A percentile compares a stretch with the other conserved stretches of the same genome.
These are phyloP conservation scores for Elymus sibiricus DNA, from an alignment of 176 grass and related monocot genomes.

Conservation along the genomic window DNA sequence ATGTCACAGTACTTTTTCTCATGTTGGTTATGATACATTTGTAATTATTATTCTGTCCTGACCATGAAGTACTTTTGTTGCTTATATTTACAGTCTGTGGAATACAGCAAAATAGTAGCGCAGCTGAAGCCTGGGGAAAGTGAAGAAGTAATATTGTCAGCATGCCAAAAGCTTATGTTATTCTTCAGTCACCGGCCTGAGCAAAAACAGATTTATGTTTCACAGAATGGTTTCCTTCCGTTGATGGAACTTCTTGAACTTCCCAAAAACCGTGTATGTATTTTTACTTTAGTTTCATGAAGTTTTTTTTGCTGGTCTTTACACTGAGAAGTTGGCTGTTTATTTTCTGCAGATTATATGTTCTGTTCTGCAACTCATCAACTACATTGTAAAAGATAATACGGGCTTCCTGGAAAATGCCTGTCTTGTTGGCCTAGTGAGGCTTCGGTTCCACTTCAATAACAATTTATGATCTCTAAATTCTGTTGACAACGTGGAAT, in stretches of 20 bases:
- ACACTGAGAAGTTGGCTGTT: slow-evolving; percentile 21
- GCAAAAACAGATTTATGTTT: slow-evolving; percentile 88
- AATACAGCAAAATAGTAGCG: slow-evolving; percentile 96
- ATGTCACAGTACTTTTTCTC: not conserved
- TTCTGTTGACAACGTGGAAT: slow-evolving; percentile 2
- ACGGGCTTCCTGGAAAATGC: slow-evolving; percentile 84
- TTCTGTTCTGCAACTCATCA: slow-evolving; percentile 84
- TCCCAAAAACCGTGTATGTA: slow-evolving; percentile 83
- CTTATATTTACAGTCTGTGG: slow-evolving; percentile 67
- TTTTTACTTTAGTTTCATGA: slow-evolving; percentile 18
- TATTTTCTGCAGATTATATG: slow-evolving; percentile 65
- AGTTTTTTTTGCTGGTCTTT: slow-evolving; percentile 17
- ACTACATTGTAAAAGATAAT: slow-evolving; percentile 88
- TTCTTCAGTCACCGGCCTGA: slow-evolving; percentile 80
- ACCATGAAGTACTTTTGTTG: not conserved
- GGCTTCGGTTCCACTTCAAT: slow-evolving; percentile 24
- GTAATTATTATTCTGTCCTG: not conserved
- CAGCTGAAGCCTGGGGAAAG: slow-evolving; percentile 78
- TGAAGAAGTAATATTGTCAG: slow-evolving; percentile 88
- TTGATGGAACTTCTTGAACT: slow-evolving; percentile 95
- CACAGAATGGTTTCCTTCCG: slow-evolving; percentile 89
- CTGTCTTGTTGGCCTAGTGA: slow-evolving; percentile 98
- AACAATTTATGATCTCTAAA: slow-evolving; percentile 25
- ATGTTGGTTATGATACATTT: not conserved
- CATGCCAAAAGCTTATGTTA: slow-evolving; percentile 80